Percentiles rank a stretch among this genome's conserved stretches.
Conservation (phyloP, 2,329 filamentous ascomycete species). For the Fusarium sp. region DNA sequence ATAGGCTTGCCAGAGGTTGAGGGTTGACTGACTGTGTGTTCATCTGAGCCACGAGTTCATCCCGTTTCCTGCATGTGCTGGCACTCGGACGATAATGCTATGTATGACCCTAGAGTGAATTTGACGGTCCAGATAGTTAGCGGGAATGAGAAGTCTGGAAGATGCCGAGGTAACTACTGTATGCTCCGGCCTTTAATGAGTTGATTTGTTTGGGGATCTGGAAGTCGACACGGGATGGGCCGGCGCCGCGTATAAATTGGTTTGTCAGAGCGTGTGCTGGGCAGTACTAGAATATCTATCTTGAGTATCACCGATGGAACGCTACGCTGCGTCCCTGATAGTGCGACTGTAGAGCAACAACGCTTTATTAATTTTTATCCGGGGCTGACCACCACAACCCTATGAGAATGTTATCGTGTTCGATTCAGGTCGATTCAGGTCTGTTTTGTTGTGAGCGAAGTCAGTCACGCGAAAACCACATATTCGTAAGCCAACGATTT, state of each 20-base stretch:
- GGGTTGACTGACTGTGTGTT: background rate
- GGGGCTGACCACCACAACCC: slow-evolving; percentile 16
- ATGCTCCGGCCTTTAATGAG: background rate
- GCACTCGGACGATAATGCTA: background rate
- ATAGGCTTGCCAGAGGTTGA: background rate
- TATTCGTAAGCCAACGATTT: background rate
- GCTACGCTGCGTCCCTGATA: background rate
- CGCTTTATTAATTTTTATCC: background rate
- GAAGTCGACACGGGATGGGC: slow-evolving; percentile 26
- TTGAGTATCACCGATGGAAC: background rate
- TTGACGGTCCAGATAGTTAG: background rate
- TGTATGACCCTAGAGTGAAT: background rate
- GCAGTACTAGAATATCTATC: background rate
- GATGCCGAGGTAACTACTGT: background rate
- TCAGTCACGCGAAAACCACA: background rate
- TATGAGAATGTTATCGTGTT: background rate
- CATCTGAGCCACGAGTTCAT: background rate
- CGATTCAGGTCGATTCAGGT: background rate
- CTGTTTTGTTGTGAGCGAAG: background rate
- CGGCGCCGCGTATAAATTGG: slow-evolving; percentile 27
- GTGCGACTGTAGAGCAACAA: slow-evolving; percentile 6
- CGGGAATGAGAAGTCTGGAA: background rate
- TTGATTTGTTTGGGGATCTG: slow-evolving; percentile 6
- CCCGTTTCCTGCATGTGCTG: background rate
- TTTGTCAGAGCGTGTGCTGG: background rate